Conservation (phyloP, 208 protist genomes). For the Wallacemonas rigidus region DNA sequence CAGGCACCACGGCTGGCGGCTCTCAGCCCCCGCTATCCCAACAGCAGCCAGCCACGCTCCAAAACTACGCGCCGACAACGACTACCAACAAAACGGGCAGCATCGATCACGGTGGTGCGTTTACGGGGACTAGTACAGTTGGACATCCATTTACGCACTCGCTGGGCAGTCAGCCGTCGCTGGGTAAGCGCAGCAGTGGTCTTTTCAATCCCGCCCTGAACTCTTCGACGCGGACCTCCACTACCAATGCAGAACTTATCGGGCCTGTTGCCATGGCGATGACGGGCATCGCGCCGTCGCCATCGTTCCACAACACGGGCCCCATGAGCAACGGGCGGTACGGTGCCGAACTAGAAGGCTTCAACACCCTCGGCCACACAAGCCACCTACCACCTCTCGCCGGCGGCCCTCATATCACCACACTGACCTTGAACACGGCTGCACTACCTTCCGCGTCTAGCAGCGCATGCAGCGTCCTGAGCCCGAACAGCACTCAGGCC, state of each 20-base stretch:
- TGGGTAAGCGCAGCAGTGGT: conserved; percentile 5
- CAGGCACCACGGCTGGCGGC: not conserved
- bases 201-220: not conserved
- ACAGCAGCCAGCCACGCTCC: not conserved
- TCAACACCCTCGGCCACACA: not conserved
- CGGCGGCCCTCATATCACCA: not conserved
- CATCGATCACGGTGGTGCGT: not conserved
- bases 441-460: not conserved
- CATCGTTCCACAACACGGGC: not conserved
- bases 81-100: not conserved
- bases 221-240: not conserved
- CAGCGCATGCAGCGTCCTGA: no score
- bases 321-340: not conserved
- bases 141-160: not conserved
- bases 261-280: not conserved
- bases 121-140: no score
- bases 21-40: not conserved
- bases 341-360: not conserved
- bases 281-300: not conserved
- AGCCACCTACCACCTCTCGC: not conserved
- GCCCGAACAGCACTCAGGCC: no score
- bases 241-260: not conserved
- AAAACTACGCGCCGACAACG: not conserved
- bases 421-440: not conserved
- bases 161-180: not conserved